Evolutionary conservation across 805 yeast species (phyloP).

Genomic region (Metschnikowia lunata): DNA sequence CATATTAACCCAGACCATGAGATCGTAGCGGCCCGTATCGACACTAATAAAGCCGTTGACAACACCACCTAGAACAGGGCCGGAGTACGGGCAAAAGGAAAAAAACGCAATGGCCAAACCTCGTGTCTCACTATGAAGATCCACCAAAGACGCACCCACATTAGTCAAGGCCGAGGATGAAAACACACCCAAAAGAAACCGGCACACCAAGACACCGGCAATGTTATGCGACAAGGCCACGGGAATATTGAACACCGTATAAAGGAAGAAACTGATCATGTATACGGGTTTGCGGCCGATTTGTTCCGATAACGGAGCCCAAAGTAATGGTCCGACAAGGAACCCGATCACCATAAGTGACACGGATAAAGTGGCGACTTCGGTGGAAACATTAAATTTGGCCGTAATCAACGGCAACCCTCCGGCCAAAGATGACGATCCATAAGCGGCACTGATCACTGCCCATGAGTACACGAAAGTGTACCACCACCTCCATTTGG

Average conservation of each 20-base stretch:
- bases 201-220: conserved; percentile 72
- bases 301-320: conserved; percentile 87
- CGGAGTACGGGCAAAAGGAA: conserved; percentile 89
- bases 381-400: conserved; percentile 64
- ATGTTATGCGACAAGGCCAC: conserved; percentile 82
- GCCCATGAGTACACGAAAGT: conserved; percentile 65
- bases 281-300: conserved; percentile 85
- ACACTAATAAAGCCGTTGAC: conserved; percentile 83
- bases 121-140: conserved; percentile 75
- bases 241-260: conserved; percentile 78
- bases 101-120: conserved; percentile 89
- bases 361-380: conserved; percentile 75
- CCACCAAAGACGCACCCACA: conserved; percentile 91
- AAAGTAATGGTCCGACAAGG: conserved; percentile 77
- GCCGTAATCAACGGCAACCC: conserved; percentile 67
- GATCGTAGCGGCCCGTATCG: conserved; percentile 60
- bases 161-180: conserved; percentile 77
- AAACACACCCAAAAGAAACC: conserved; percentile 86
- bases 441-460: conserved; percentile 89
- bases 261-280: conserved; percentile 67
- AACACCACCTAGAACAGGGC: conserved; percentile 86
- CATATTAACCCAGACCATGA: conserved; percentile 87
- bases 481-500: conserved; percentile 52
- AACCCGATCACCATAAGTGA: conserved; percentile 89
- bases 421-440: conserved; percentile 87